Evolutionary conservation across 2,329 filamentous ascomycete genomes (phyloP), one percentile per base, ranked within the genome.

Genomic region (Fusarium sp.): DNA sequence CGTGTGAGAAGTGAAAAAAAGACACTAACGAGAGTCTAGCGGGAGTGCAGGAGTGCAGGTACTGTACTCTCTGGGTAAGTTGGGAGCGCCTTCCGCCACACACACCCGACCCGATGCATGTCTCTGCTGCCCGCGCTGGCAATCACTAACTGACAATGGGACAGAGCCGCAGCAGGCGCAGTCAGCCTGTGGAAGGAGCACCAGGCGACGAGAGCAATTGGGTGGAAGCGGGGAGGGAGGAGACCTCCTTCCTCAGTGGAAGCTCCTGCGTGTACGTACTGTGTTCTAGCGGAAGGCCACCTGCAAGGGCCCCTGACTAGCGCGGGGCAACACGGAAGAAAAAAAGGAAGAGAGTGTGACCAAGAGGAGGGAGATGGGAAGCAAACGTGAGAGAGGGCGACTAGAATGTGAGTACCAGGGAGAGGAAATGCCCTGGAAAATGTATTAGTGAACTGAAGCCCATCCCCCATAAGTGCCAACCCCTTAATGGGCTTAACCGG

Each of bases 271-370:
- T 35, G 27, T 65, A 65, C 37, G 62, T 65, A 65, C 52, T 43
- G 37, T 43, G 54, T 71, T 76, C 70, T 75, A 71, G 73, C 52
- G 73, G 63, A 64, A 76, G 54, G 50, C 52, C 27, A 61, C 63
- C 72, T 75, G 73, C 73, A 75, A 74, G 73, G 66, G 64, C 73
- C 66, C 73, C 41, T 68, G 58, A 74, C 73, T 76, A 75, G 73
- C 73, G 73, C 73, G 67, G 73, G 73, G 73, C 54, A 54, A 27
- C 20, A 34, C 32, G 64, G 35, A 43, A 50, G 63, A 32, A 60
- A 61, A 20, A 39, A 60, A 45, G 25, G 56, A 68, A 45, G 25
- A 43, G 48, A 52, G 25, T 48, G 50, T 25, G 32, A 59, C 35
- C 41, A 61, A 50, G 34, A 72, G 23, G 34, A 45, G n/a, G 35